Base-by-base conservation (phyloP, 768 basidiomycete species). In the Rubroboletus pulcherrimus region DNA sequence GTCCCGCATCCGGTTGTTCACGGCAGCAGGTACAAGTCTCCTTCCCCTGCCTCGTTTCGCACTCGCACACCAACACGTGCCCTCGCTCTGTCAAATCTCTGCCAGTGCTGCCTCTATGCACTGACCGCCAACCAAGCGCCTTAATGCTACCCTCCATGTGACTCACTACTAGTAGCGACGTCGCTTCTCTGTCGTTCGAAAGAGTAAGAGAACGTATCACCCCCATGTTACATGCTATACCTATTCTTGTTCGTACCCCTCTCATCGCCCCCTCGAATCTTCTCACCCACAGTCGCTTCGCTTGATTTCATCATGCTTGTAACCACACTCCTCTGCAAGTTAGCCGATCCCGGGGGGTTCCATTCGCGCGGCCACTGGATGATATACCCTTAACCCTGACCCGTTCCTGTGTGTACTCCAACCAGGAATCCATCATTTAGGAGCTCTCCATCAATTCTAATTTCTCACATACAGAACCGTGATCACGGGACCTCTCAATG, bases 401-500 rank as follows among this genome's bases (percentile, higher is more conserved):
- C 42, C 19, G 63, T 66, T 66, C 67, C 65, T 69, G 63, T 59
- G 57, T 26, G 40, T 33, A 52, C 43, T 55, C 53, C 44, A 49
- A 57, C 55, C 29, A n/a, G n/a, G n/a, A n/a, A n/a, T n/a, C n/a
- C n/a, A 54, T 55, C 55, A 53, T 52, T 54, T 42, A 53, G 42
- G 14, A 31, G 45, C 21, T 35, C 14, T 9, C 49, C 62, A 63
- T 63, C 62, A 54, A 6, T 64, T n/a, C 2, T 24, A 2, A 24
- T 24, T 24, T 53, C 55, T 38, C 50, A 49, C 51, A 46, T 41
- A 14, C 40, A 49, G 26, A 29, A 40, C 41, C 41, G 29, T 40
- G 50, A 54, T 70, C 67, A 68, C 66, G 63, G 61, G 67, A 65
- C 65, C 48, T 58, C 55, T 56, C 49, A 38, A 38, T 38, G 9